A percentile compares a stretch with the other conserved stretches of the same genome.
phyloP scores from a whole-genome alignment of 1,284 basidiomycete species.

The Boletus holoroseus region DNA sequence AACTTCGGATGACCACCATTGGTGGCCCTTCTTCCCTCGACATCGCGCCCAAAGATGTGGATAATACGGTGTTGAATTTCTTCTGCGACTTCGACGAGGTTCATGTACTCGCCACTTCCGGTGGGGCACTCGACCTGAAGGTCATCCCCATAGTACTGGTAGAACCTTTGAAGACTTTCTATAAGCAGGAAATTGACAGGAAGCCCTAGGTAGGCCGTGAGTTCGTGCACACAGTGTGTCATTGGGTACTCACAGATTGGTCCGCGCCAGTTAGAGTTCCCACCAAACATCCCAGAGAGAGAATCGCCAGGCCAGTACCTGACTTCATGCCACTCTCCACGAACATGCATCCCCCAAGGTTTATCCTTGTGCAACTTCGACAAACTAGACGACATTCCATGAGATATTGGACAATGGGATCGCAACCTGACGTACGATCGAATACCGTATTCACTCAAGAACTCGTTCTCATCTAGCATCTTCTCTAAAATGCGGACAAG shows the following conservation, averaged over 20 bases:
- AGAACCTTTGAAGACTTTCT: slow-evolving; percentile 92
- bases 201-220: slow-evolving; percentile 51
- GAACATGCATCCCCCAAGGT: slow-evolving; percentile 92
- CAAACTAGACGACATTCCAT: slow-evolving; percentile 44
- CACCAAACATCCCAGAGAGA: slow-evolving; percentile 96
- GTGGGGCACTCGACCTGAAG: slow-evolving; percentile 93
- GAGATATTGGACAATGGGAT: neutral
- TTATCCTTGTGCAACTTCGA: slow-evolving; percentile 87
- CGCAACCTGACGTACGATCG: slow-evolving; percentile 58
- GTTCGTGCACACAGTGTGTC: neutral
- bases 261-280: slow-evolving; percentile 95
- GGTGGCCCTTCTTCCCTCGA: slow-evolving; percentile 78
- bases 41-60: slow-evolving; percentile 91
- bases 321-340: slow-evolving; percentile 88
- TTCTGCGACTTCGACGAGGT: slow-evolving; percentile 87
- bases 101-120: slow-evolving; percentile 93
- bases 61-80: slow-evolving; percentile 98
- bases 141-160: slow-evolving; percentile 91
- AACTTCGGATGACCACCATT: slow-evolving; percentile 88
- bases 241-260: slow-evolving; percentile 59
- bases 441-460: slow-evolving; percentile 91
- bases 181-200: slow-evolving; percentile 93
- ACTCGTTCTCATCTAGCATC: slow-evolving; percentile 96
- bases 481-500: slow-evolving; percentile 85
- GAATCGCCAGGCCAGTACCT: slow-evolving; percentile 98